Evolutionary conservation across 148 eudicot species (phyloP).

Genomic region (Bassia scoparia): DNA sequence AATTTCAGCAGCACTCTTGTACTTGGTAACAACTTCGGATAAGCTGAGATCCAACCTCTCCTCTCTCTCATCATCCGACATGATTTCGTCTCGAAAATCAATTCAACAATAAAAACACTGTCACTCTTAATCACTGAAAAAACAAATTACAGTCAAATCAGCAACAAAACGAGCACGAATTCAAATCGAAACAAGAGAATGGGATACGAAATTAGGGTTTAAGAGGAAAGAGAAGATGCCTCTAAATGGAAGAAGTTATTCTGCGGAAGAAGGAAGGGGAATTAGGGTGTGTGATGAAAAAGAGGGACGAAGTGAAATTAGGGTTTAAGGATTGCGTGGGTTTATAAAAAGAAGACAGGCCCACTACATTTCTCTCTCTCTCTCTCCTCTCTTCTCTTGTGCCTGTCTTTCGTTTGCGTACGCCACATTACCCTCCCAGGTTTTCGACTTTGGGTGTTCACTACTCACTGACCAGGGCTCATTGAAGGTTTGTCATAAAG

Average conservation of each 20-base stretch:
- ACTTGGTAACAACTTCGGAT: slow-evolving; percentile 93
- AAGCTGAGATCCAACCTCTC: slow-evolving; percentile 89
- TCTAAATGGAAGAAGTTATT: background rate
- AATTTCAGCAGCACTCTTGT: slow-evolving; percentile 89
- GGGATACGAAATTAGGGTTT: slow-evolving; percentile 19
- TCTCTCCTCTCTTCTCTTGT: too few relatives aligned
- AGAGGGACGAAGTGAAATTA: background rate
- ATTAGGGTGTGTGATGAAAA: slow-evolving; percentile 19
- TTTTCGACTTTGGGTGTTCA: too few relatives aligned
- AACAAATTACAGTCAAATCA: background rate
- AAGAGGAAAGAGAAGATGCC: slow-evolving; percentile 5
- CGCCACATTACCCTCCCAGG: background rate
- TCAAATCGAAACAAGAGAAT: background rate
- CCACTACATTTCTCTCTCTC: too few relatives aligned
- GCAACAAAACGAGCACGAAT: background rate
- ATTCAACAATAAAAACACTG: background rate
- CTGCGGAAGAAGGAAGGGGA: background rate
- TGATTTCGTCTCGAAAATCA: background rate
- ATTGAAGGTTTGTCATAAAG: too few relatives aligned
- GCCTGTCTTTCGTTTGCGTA: background rate
- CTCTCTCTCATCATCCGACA: slow-evolving; percentile 94
- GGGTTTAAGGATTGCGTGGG: background rate
- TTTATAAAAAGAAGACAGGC: background rate
- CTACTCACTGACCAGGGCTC: too few relatives aligned
- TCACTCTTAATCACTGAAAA: slow-evolving; percentile 12